A percentile compares a stretch with the other conserved stretches of the same genome.
Evolutionary conservation across 768 basidiomycete genomes (phyloP).

Genomic region (Clavulina sp.): DNA sequence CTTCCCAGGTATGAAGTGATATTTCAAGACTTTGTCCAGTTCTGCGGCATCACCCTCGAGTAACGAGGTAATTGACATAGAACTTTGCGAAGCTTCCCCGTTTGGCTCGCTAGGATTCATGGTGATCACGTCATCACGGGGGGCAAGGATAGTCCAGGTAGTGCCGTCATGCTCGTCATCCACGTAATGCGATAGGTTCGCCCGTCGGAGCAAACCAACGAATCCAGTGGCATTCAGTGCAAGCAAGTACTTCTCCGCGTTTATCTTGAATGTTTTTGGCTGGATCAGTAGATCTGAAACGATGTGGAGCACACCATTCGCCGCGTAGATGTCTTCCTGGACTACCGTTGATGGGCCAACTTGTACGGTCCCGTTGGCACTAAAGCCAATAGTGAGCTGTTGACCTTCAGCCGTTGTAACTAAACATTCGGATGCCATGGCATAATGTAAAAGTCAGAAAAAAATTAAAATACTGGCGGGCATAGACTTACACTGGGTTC

Average conservation of each 20-base stretch:
- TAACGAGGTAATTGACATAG: slow-evolving; percentile 34
- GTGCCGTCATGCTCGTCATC: slow-evolving; percentile 14
- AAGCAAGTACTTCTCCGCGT: slow-evolving; percentile 89
- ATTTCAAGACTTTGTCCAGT: slow-evolving; percentile 55
- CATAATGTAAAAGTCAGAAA: not conserved
- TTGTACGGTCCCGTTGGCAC: slow-evolving; percentile 29
- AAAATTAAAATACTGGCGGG: not conserved
- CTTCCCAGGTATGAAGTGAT: slow-evolving; percentile 81
- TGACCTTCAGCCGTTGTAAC: slow-evolving; percentile 28
- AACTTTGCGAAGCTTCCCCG: slow-evolving; percentile 20
- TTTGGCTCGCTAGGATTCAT: slow-evolving; percentile 19
- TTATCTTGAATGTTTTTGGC: slow-evolving; percentile 53
- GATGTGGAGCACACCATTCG: slow-evolving; percentile 88
- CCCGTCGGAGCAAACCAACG: slow-evolving; percentile 73
- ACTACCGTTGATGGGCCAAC: slow-evolving; percentile 23
- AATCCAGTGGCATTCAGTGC: slow-evolving; percentile 83
- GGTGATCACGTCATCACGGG: slow-evolving; percentile 62
- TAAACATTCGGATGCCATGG: not conserved
- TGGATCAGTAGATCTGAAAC: slow-evolving; percentile 72
- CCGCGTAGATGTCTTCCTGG: slow-evolving; percentile 75
- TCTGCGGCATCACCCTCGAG: slow-evolving; percentile 24
- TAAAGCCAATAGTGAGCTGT: slow-evolving; percentile 39
- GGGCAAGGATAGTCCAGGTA: slow-evolving; percentile 66
- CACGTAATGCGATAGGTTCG: slow-evolving; percentile 37
- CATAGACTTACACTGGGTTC: not conserved